A percentile compares a stretch with the other conserved stretches of the same genome.
Evolutionary conservation across 2,329 filamentous ascomycete species (phyloP).

Genomic region (Fusarium sp.): DNA sequence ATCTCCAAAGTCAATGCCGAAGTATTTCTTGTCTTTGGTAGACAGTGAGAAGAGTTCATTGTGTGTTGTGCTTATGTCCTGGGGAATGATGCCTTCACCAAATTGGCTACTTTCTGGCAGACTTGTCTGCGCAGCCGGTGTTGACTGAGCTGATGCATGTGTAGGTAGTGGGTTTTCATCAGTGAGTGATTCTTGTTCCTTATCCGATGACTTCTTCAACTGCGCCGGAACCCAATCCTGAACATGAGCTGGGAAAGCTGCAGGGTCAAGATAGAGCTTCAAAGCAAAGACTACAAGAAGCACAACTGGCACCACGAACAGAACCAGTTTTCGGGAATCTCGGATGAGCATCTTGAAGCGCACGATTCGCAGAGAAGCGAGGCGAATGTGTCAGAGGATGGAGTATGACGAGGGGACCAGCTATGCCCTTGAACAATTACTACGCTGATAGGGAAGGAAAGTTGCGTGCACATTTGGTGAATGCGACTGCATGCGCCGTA

Average conservation of each 20-base stretch:
- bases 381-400: constrained; percentile 3
- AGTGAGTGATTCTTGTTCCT: constrained; percentile 3
- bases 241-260: constrained; percentile 5
- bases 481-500: neutral
- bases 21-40: constrained; percentile 62
- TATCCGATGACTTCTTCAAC: constrained; percentile 5
- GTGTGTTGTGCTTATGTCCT: constrained; percentile 41
- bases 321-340: constrained; percentile 51
- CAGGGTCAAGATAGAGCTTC: constrained; percentile 34
- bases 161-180: neutral
- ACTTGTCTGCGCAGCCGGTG: constrained; percentile 1
- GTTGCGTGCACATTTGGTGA: neutral
- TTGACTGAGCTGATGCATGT: neutral
- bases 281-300: constrained; percentile 51
- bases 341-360: constrained; percentile 50
- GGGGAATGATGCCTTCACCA: constrained; percentile 4
- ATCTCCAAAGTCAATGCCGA: constrained; percentile 62
- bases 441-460: neutral
- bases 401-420: constrained; percentile 5
- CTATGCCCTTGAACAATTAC: constrained; percentile 6
- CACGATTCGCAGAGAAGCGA: neutral
- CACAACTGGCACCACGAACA: constrained; percentile 50
- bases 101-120: neutral
- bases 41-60: constrained; percentile 62
- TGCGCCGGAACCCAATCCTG: constrained; percentile 23